Evolutionary conservation across 805 yeast genomes (phyloP).

Genomic region (Helenozyma baotianmanensis): DNA sequence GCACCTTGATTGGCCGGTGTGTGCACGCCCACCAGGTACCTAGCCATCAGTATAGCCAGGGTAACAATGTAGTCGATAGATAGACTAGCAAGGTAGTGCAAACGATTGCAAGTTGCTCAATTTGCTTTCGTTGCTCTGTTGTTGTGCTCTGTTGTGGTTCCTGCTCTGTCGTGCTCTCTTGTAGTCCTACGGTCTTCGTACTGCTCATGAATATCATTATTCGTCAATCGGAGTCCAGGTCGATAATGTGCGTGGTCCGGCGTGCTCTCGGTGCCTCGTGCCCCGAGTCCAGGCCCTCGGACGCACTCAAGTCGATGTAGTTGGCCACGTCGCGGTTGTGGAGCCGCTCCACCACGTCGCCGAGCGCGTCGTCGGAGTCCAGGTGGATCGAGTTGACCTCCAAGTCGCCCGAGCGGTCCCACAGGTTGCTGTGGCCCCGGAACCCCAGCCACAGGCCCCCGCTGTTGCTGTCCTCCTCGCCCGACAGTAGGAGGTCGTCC

Average conservation of each 20-base stretch:
- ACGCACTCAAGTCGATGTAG: constrained; percentile 4
- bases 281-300: constrained; percentile 3
- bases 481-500: constrained; percentile 14
- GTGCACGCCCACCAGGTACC: constrained; percentile 10
- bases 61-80: too few relatives aligned
- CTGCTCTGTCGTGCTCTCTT: too few relatives aligned
- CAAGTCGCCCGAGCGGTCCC: neutral
- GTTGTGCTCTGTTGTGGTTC: too few relatives aligned
- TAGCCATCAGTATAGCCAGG: too few relatives aligned
- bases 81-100: too few relatives aligned
- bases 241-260: constrained; percentile 3
- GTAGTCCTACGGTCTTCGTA: too few relatives aligned
- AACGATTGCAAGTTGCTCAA: too few relatives aligned
- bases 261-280: neutral
- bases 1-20: constrained; percentile 3
- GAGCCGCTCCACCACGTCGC: constrained; percentile 6
- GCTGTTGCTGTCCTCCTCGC: constrained; percentile 3
- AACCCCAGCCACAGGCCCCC: constrained; percentile 10
- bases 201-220: neutral
- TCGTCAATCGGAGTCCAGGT: constrained; percentile 12
- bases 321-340: constrained; percentile 10
- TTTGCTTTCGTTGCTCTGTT: too few relatives aligned
- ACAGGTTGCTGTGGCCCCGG: constrained; percentile 2
- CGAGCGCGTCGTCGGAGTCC: constrained; percentile 2
- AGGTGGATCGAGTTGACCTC: neutral